Percentiles rank a stretch among this genome's conserved stretches.
phyloP scores from a whole-genome alignment of 441 rosid species.

The Lepidium campestre region DNA sequence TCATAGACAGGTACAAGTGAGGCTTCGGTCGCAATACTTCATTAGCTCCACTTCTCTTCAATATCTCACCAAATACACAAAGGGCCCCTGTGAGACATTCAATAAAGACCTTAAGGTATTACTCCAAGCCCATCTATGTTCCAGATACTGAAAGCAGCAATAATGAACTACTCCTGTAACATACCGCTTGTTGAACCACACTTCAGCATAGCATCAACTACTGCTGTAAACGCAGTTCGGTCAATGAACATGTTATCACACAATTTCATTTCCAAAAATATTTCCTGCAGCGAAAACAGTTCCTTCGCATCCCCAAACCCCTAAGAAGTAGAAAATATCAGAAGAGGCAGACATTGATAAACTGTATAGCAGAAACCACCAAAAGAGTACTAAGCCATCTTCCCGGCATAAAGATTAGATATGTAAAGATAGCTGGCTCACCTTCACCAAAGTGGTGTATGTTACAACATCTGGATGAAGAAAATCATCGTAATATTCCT shows the following conservation, averaged over 20 bases:
- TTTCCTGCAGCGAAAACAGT: conserved; percentile 39
- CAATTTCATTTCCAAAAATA: conserved; percentile 53
- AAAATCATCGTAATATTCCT: conserved; percentile 20
- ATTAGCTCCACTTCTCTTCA: conserved; percentile 50
- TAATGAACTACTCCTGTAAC: conserved; percentile 3
- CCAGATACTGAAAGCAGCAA: conserved; percentile 2
- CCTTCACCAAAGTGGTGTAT: conserved; percentile 64
- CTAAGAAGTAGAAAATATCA: conserved; percentile 26
- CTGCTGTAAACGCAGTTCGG: conserved; percentile 59
- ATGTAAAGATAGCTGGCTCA: conserved; percentile 20
- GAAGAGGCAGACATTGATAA: neutral
- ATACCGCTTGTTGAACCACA: conserved; percentile 60
- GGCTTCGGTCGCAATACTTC: conserved; percentile 58
- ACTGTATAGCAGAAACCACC: conserved; percentile 1
- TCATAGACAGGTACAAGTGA: conserved; percentile 69
- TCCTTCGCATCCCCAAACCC: conserved; percentile 56
- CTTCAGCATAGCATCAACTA: conserved; percentile 55
- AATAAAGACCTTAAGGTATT: conserved; percentile 8
- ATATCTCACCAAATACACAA: conserved; percentile 68
- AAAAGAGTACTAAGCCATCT: neutral
- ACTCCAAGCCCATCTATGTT: neutral
- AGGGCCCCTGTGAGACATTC: conserved; percentile 47
- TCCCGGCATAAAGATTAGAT: neutral
- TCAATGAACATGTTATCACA: conserved; percentile 41
- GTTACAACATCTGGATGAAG: conserved; percentile 61